Conservation (phyloP, 352 stramenopile genomes). For the Pythium aristosporum region DNA sequence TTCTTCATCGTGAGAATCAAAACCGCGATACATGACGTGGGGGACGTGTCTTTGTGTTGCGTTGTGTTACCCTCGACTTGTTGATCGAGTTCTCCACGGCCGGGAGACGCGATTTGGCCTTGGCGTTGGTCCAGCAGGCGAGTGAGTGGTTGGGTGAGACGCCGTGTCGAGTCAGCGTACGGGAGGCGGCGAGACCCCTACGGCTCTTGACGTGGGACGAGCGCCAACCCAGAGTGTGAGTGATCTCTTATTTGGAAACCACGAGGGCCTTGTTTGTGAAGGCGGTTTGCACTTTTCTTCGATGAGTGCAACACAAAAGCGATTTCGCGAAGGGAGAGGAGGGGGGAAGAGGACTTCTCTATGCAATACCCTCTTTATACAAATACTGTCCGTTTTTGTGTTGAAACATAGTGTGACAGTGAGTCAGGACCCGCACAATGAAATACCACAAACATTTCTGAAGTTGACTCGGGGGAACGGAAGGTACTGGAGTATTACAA, state of each 20-base stretch:
- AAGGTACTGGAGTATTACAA: no score
- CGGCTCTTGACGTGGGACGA: background rate
- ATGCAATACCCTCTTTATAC: slow-evolving; percentile 2
- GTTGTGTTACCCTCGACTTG: background rate
- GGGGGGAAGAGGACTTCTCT: background rate
- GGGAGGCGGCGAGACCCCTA: background rate
- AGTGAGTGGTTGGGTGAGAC: no score
- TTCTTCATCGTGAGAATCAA: background rate
- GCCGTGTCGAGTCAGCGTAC: background rate
- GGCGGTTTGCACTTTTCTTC: background rate
- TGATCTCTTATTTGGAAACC: background rate
- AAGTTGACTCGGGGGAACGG: background rate
- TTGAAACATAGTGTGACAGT: background rate
- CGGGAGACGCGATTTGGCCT: background rate
- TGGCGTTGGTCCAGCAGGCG: no score
- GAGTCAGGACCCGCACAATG: background rate
- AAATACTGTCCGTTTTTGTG: background rate
- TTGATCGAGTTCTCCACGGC: background rate
- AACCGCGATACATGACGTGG: background rate
- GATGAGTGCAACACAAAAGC: background rate
- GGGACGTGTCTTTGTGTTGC: background rate
- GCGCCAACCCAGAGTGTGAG: background rate
- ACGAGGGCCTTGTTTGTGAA: no score
- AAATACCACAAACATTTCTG: background rate
- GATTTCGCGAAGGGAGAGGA: background rate